Base-by-base conservation (phyloP, 2,329 filamentous ascomycete species). In the Pleoardoris graminearum region DNA sequence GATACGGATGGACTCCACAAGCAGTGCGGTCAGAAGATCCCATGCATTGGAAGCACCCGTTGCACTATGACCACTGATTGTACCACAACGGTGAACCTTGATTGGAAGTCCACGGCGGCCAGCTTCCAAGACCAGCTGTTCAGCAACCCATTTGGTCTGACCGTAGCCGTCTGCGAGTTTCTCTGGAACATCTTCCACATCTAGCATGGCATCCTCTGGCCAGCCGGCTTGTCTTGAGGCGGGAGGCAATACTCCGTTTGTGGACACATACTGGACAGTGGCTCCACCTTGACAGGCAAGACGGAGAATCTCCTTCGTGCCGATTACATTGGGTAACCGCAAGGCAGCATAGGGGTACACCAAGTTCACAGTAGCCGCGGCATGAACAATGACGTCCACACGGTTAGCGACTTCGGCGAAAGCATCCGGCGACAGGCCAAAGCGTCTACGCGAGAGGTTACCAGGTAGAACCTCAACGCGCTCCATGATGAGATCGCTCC, bases 261-360 rank as follows among this genome's bases (percentile, higher is more conserved):
- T 92, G 0, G 89, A 92, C 1, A 92, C 78, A 55, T 92, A 89
- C 62, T 92, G 88, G 1, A 92, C 80, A 0, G 89, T 91, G 1
- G 88, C 87, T 11, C 85, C 85, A 21, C 80, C 82, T 32, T 81
- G 79, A 51, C 82, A 81, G 0, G 89, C 89, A 22, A 93, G 77
- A 37, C 89, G 86, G 46, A 93, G 73, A 33, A 92, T 82, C 67
- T 92, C 88, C 36, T 83, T 78, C 0, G 89, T 91, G n/a, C 89
- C 89, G n/a, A 84, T 84, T 2, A 93, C 86, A 60, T 93, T 93
- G 51, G 88, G 83, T 45, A 81, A 83, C 48, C 88, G 82, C 59
- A 93, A 77, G 0, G 88, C 87, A 36, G 89, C 89, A 60, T 92
- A 92, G 0, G 89, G 89, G 60, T 93, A 92, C 0, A 93, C 88